Conservation (phyloP, 2,329 filamentous ascomycete species). For the Xylariaceae sp. region DNA sequence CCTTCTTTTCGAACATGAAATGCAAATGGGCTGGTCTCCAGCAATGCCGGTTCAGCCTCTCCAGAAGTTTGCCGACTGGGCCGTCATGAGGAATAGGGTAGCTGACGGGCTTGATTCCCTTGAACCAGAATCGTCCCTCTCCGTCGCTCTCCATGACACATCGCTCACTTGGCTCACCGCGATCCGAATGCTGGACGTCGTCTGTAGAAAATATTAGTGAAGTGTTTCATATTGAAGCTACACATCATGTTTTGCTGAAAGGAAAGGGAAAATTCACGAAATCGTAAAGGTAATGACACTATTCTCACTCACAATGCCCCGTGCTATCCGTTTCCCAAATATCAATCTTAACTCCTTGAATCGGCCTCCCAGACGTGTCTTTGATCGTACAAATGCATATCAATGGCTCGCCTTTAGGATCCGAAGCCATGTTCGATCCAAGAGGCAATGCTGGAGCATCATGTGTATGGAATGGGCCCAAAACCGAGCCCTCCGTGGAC, state of each 20-base stretch:
- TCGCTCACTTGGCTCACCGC: constrained; percentile 64
- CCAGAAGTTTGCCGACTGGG: constrained; percentile 72
- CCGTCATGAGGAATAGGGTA: constrained; percentile 85
- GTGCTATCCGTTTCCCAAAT: constrained; percentile 82
- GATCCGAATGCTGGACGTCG: constrained; percentile 72
- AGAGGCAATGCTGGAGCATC: constrained; percentile 59
- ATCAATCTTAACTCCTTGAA: constrained; percentile 68
- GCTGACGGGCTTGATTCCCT: constrained; percentile 77
- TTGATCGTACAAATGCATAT: constrained; percentile 72
- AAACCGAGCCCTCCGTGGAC: constrained; percentile 74
- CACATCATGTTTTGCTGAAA: not conserved
- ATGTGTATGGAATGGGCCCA: constrained; percentile 82
- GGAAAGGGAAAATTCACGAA: not conserved
- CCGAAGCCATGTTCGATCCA: constrained; percentile 64
- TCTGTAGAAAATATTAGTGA: constrained; percentile 32
- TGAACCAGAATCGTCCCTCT: constrained; percentile 79
- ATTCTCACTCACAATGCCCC: constrained; percentile 52
- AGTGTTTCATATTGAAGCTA: not conserved
- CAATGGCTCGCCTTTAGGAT: constrained; percentile 66
- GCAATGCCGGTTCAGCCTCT: constrained; percentile 66
- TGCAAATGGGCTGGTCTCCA: constrained; percentile 79
- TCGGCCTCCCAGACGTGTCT: constrained; percentile 61
- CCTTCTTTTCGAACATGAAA: constrained; percentile 82
- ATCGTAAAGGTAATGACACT: not conserved
- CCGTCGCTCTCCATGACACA: constrained; percentile 68